Conservation (phyloP, 140 eudicot species). For the Flaveria floridana region DNA sequence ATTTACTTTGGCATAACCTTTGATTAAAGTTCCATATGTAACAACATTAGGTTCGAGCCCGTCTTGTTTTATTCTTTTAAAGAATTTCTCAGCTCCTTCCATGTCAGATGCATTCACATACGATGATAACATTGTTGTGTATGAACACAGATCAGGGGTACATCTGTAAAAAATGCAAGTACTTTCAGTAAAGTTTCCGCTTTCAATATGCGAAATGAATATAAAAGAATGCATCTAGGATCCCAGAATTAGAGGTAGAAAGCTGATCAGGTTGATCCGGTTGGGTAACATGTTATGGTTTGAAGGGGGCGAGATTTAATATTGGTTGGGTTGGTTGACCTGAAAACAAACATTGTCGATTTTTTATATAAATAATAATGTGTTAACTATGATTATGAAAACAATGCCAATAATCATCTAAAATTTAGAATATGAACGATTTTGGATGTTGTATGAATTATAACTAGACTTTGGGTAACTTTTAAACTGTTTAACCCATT, state of each 20-base stretch:
- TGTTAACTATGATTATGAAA: background rate
- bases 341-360: background rate
- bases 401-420: background rate
- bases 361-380: background rate
- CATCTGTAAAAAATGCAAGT: conserved; percentile 44
- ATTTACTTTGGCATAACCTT: conserved; percentile 73
- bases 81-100: conserved; percentile 94
- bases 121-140: conserved; percentile 85
- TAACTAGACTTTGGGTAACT: background rate
- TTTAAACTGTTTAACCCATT: background rate
- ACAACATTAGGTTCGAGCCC: conserved; percentile 71
- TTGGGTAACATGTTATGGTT: too few relatives aligned
- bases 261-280: background rate
- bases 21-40: conserved; percentile 76
- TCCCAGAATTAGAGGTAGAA: conserved; percentile 13
- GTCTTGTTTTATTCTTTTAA: conserved; percentile 67
- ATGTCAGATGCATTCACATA: conserved; percentile 93
- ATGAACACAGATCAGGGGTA: conserved; percentile 86
- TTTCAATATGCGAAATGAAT: background rate
- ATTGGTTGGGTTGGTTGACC: background rate
- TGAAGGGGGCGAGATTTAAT: too few relatives aligned
- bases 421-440: background rate
- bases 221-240: background rate
- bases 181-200: background rate
- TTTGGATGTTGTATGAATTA: background rate